phyloP scores from a whole-genome alignment of 352 stramenopile genomes.

The Phytophthora capsici region DNA sequence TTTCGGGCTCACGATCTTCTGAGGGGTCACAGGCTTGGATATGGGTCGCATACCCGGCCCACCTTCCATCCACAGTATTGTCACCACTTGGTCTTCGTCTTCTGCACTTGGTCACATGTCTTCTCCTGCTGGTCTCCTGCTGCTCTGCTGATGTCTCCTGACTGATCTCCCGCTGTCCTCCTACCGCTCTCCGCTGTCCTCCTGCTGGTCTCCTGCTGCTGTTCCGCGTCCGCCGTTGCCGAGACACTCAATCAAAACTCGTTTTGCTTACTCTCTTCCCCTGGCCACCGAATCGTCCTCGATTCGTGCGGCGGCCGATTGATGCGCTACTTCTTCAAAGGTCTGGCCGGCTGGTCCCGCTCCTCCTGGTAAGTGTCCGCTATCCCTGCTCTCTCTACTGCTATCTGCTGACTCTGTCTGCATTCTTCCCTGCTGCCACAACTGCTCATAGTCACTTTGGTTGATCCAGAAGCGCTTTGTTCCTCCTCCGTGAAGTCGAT shows the following conservation, averaged over 20 bases:
- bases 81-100: too few relatives aligned
- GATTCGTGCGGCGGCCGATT: neutral
- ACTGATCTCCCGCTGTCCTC: too few relatives aligned
- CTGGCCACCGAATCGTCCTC: neutral
- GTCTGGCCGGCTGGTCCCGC: neutral
- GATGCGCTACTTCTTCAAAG: neutral
- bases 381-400: neutral
- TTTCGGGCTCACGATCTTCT: too few relatives aligned
- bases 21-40: too few relatives aligned
- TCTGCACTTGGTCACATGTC: too few relatives aligned
- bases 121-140: too few relatives aligned
- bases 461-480: slow-evolving; percentile 1
- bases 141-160: too few relatives aligned
- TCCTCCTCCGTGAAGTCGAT: neutral
- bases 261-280: slow-evolving; percentile 1
- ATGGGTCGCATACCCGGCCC: too few relatives aligned
- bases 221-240: too few relatives aligned
- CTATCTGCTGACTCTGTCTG: neutral
- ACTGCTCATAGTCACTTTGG: neutral
- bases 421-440: neutral
- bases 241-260: neutral
- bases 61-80: too few relatives aligned
- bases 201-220: too few relatives aligned
- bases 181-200: too few relatives aligned
- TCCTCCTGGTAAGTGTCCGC: neutral